Percentiles rank a stretch among this genome's conserved stretches.
phyloP scores from a whole-genome alignment of 2,329 filamentous ascomycete species.

The Bipolaris cookei region DNA sequence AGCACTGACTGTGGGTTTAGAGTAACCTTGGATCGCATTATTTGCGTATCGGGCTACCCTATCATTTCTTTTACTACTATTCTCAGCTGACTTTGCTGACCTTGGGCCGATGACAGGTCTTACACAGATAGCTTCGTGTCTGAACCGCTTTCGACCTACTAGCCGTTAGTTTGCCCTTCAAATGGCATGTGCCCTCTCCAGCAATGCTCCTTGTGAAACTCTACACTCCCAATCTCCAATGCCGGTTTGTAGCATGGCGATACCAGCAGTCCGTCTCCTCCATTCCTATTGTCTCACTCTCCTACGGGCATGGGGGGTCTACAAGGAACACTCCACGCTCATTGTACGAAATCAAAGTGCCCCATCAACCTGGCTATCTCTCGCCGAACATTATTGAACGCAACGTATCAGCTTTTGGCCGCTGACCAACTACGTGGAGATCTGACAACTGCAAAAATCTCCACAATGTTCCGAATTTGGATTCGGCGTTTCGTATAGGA shows the following conservation, averaged over 20 bases:
- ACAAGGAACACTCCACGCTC: not conserved
- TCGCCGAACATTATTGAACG: not conserved
- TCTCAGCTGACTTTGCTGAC: conserved; percentile 1
- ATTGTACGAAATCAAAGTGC: not conserved
- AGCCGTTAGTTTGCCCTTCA: conserved; percentile 6
- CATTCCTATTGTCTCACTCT: not conserved
- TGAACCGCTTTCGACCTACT: conserved; percentile 6
- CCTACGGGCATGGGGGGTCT: not conserved
- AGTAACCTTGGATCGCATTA: conserved; percentile 25
- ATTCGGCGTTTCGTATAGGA: not conserved
- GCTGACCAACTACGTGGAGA: not conserved
- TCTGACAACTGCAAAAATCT: not conserved
- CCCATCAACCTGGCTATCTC: not conserved
- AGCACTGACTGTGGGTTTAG: conserved; percentile 33
- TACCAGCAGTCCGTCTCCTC: not conserved
- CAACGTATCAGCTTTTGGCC: conserved; percentile 3
- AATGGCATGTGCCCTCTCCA: conserved; percentile 4
- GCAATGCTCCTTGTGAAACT: conserved; percentile 12
- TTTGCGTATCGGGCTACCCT: conserved; percentile 21
- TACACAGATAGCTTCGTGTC: conserved; percentile 3
- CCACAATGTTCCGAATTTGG: not conserved
- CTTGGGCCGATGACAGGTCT: not conserved
- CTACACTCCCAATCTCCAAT: not conserved
- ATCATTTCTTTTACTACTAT: conserved; percentile 19
- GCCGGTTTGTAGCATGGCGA: not conserved